Base-by-base conservation (phyloP, 306 rosid species). In the Clitoria ternatea region DNA sequence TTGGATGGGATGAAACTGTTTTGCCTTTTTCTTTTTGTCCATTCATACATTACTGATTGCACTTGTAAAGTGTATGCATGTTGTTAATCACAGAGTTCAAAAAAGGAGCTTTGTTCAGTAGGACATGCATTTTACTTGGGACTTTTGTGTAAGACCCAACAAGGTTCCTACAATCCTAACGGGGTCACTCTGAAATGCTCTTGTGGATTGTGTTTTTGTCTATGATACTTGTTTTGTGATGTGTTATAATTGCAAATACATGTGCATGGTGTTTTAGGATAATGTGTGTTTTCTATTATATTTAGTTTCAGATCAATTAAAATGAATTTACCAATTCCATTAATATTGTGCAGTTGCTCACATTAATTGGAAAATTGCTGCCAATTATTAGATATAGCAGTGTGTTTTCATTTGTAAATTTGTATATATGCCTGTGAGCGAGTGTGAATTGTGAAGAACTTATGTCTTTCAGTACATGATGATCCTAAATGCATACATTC, bases 321-420 rank as follows among this genome's bases (percentile, higher is more conserved):
- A 72, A 43, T 19, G 10, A 50, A 53, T 72, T 42, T 11, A 44
- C n/a, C 23, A n/a, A 7, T 69, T 57, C 19, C 35, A 20, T 20
- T 27, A 15, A 53, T 77, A 60, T 45, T 72, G 32, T 54, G 30
- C 77, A 47, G 49, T 20, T 2, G 8, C 48, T 49, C 19, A 44
- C 15, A 47, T 49, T 9, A 32, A 62, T 63, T 66, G 15, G 70
- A 55, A 27, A 49, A 8, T 29, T 73, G 56, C 43, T 55, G 14
- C 70, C 42, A 48, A 2, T 74, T 47, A 42, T 78, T 43, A 48
- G 42, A 67, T 54, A 61, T 29, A 37, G 36, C 56, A 8, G 44
- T 19, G 61, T 57, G 13, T 54, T n/a, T n/a, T n/a, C n/a, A n/a
- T n/a, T n/a, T n/a, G n/a, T n/a, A n/a, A n/a, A 20, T 66, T 24